phyloP scores from a whole-genome alignment of 192 early-diverging fungal species.

The Gonapodya sp. region DNA sequence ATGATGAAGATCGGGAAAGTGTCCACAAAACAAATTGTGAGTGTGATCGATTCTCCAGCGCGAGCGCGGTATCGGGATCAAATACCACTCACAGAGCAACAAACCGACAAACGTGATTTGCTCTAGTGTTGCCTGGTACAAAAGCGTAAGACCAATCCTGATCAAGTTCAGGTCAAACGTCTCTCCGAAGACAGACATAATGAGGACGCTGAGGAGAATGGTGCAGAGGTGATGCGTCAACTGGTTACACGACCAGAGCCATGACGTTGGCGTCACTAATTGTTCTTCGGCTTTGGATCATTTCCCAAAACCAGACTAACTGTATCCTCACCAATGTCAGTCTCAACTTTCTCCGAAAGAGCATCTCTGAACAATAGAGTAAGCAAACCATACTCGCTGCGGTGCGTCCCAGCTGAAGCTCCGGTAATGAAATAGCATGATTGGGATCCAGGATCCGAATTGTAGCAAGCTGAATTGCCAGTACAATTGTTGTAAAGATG shows the following conservation, averaged over 20 bases:
- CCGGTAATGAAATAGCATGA: not conserved
- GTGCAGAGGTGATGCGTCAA: not conserved
- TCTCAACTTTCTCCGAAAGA: not conserved
- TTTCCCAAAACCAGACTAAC: no score
- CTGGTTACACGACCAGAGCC: not conserved
- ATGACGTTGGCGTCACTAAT: no score
- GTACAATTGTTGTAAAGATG: not conserved
- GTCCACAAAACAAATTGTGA: no score
- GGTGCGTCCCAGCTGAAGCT: not conserved
- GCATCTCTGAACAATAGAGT: not conserved
- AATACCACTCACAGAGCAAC: not conserved
- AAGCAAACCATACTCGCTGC: not conserved
- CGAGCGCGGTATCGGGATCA: not conserved
- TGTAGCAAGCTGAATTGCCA: not conserved
- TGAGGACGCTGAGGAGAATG: not conserved
- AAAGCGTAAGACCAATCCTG: not conserved
- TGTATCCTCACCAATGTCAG: not conserved
- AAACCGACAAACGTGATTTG: not conserved
- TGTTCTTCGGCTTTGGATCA: no score
- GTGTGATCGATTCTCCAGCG: no score
- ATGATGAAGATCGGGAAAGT: not conserved
- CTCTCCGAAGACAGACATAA: not conserved
- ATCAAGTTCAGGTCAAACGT: not conserved
- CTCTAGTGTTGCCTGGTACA: not conserved
- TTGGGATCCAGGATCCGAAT: not conserved